Conservation (phyloP, 2,329 filamentous ascomycete species). For the Xylariaceae sp. region DNA sequence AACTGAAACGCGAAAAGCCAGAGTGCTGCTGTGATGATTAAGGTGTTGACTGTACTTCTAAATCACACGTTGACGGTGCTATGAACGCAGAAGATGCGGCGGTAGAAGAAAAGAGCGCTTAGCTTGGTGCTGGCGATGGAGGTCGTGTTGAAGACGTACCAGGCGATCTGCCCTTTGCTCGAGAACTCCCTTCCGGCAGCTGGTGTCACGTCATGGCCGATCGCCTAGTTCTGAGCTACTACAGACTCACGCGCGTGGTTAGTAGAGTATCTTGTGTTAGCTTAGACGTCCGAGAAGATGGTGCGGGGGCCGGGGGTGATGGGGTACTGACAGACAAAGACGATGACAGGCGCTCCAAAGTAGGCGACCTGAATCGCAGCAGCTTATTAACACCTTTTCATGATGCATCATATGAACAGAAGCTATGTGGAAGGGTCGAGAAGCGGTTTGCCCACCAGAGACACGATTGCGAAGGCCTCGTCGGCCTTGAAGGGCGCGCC, state of each 20-base stretch:
- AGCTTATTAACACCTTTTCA: background rate
- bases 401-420: no score
- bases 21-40: slow-evolving; percentile 11
- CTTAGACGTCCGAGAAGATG: background rate
- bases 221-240: no score
- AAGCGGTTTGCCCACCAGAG: slow-evolving; percentile 9
- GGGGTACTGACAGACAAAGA: slow-evolving; percentile 7
- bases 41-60: slow-evolving; percentile 10
- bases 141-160: slow-evolving; percentile 8
- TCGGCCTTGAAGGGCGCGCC: slow-evolving; percentile 13
- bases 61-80: slow-evolving; percentile 2
- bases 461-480: slow-evolving; percentile 12
- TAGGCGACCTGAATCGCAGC: slow-evolving; percentile 7
- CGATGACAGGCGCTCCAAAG: slow-evolving; percentile 5
- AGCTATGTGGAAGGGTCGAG: background rate
- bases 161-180: slow-evolving; percentile 10
- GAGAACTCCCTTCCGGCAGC: no score
- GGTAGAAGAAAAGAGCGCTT: slow-evolving; percentile 22
- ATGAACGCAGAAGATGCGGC: slow-evolving; percentile 18
- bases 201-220: no score
- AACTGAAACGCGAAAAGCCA: slow-evolving; percentile 20
- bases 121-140: slow-evolving; percentile 16
- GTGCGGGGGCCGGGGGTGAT: background rate
- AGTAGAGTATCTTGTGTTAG: background rate
- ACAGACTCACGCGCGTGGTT: no score